Percentiles rank a stretch among this genome's conserved stretches.
Evolutionary conservation across 2,329 filamentous ascomycete genomes (phyloP).

Genomic region (Achaetomium macrosporum): DNA sequence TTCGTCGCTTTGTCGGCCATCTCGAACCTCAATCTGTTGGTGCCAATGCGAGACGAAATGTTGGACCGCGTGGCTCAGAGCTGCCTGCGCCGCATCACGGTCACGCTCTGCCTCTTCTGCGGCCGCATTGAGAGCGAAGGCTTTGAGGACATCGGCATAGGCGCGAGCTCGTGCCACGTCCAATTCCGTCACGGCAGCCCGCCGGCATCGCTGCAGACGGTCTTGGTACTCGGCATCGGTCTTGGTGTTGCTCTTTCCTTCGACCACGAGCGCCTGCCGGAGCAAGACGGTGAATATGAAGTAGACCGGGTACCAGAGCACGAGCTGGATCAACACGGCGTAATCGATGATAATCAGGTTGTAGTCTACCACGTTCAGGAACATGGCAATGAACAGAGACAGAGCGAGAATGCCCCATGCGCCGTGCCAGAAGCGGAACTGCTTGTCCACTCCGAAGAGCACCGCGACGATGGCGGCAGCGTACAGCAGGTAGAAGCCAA

Average conservation of each 20-base stretch:
- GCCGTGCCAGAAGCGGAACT: slow-evolving; percentile 25
- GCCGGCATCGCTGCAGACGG: slow-evolving; percentile 17
- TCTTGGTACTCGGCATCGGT: slow-evolving; percentile 19
- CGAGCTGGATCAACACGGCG: slow-evolving; percentile 23
- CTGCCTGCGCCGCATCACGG: slow-evolving; percentile 15
- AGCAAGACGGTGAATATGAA: slow-evolving; percentile 23
- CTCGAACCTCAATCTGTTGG: slow-evolving; percentile 19
- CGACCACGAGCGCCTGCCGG: slow-evolving; percentile 21
- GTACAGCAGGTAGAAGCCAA: slow-evolving; percentile 25
- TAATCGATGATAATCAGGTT: slow-evolving; percentile 26
- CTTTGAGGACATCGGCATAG: slow-evolving; percentile 23
- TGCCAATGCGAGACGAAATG: slow-evolving; percentile 25
- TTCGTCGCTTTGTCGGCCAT: slow-evolving; percentile 9
- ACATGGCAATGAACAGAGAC: slow-evolving; percentile 23
- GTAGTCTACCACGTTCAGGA: slow-evolving; percentile 21
- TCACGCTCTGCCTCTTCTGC: slow-evolving; percentile 21
- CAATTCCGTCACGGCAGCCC: slow-evolving; percentile 12
- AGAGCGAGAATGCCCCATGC: slow-evolving; percentile 23
- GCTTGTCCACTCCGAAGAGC: slow-evolving; percentile 24
- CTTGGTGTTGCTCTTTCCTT: slow-evolving; percentile 3
- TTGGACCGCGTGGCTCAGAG: slow-evolving; percentile 16
- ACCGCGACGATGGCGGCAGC: slow-evolving; percentile 22
- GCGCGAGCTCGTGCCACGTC: slow-evolving; percentile 21
- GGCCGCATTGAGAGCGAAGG: slow-evolving; percentile 20
- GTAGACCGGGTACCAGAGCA: slow-evolving; percentile 26